Conservation (phyloP, 371 early-diverging fungal species). For the Mycotypha africana region DNA sequence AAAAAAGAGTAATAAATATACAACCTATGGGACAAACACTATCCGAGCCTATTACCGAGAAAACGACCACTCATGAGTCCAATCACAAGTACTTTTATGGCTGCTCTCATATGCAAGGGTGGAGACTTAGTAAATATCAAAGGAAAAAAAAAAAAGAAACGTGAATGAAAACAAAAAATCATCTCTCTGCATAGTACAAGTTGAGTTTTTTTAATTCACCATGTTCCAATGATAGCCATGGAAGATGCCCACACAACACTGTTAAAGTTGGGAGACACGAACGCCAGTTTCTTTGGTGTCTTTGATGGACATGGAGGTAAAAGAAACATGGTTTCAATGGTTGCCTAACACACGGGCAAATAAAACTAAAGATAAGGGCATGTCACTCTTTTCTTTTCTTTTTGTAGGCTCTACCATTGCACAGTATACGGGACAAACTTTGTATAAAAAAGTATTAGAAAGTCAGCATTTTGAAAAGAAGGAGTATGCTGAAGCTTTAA, state of each 20-base stretch:
- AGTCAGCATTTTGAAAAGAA: conserved; percentile 57
- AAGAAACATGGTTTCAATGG: too few species aligned
- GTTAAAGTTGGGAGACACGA: conserved; percentile 53
- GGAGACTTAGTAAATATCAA: conserved; percentile 91
- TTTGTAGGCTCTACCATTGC: conserved; percentile 63
- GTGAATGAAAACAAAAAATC: too few species aligned
- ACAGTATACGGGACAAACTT: conserved; percentile 69
- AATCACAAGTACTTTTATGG: conserved; percentile 81
- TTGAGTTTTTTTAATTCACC: background rate
- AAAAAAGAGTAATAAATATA: background rate
- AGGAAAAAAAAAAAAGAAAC: too few species aligned
- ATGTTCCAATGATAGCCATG: conserved; percentile 65
- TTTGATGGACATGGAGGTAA: conserved; percentile 94
- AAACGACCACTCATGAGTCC: conserved; percentile 66
- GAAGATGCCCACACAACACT: conserved; percentile 94
- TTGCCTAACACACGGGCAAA: too few species aligned
- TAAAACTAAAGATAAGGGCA: too few species aligned
- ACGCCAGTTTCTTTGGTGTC: conserved; percentile 83
- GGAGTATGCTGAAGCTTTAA: conserved; percentile 29
- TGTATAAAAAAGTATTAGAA: conserved; percentile 65
- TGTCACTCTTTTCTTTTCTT: too few species aligned
- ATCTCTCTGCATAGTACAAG: too few species aligned
- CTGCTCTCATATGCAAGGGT: conserved; percentile 96
- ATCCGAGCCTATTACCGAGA: conserved; percentile 90
- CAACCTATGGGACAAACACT: conserved; percentile 92